Evolutionary conservation across 169 alveolate species (phyloP).

Genomic region (Eimeria mitis): DNA sequence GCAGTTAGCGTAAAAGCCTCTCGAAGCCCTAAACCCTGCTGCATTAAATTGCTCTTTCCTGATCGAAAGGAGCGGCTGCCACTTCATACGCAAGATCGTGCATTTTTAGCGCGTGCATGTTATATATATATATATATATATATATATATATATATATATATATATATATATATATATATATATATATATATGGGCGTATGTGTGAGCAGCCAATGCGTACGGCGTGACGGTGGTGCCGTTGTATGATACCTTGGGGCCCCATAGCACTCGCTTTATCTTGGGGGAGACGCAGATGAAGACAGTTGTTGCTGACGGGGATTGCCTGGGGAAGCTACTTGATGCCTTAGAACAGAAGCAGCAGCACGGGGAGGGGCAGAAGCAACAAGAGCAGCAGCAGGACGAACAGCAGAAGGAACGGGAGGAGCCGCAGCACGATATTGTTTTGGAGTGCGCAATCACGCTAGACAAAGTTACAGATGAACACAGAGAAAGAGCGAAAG

Average conservation of each 20-base stretch:
- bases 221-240: constrained; percentile 82
- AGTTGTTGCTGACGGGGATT: constrained; percentile 67
- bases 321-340: constrained; percentile 51
- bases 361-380: background rate
- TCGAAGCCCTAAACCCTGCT: background rate
- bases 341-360: constrained; percentile 26
- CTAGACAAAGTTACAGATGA: constrained; percentile 14
- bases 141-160: background rate
- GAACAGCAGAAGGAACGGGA: background rate
- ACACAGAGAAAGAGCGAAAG: background rate
- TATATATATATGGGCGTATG: background rate
- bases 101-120: background rate
- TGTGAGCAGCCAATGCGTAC: constrained; percentile 76
- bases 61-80: background rate
- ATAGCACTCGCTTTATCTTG: constrained; percentile 61
- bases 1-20: background rate
- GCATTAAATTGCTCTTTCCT: background rate
- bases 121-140: background rate
- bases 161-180: background rate
- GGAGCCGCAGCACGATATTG: constrained; percentile 2
- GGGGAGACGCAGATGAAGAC: constrained; percentile 78
- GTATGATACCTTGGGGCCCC: constrained; percentile 84
- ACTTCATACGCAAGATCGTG: background rate
- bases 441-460: constrained; percentile 37
- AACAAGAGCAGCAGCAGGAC: background rate